These are phyloP conservation scores for Kwoniella pini DNA, from an alignment of 768 basidiomycete genomes.

Conservation along the genomic window DNA sequence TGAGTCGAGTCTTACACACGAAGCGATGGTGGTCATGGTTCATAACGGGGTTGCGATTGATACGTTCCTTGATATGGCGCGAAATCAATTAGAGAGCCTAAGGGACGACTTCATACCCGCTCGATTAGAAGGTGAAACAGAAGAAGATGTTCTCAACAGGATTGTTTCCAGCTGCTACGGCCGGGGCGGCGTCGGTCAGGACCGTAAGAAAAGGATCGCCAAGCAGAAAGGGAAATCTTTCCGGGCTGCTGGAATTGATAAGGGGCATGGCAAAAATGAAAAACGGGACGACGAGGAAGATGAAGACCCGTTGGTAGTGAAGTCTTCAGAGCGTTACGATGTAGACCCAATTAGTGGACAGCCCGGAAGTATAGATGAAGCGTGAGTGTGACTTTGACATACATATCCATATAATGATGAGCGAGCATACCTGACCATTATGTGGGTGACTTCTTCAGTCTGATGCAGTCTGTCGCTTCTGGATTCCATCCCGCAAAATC, in stretches of 20 bases:
- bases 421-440: too few relatives aligned
- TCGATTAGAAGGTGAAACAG: constrained; percentile 19
- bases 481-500: constrained; percentile 35
- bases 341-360: constrained; percentile 35
- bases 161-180: constrained; percentile 22
- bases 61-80: constrained; percentile 21
- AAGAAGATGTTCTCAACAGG: constrained; percentile 21
- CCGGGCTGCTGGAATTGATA: constrained; percentile 27
- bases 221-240: constrained; percentile 20
- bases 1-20: constrained; percentile 28
- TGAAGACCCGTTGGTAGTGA: constrained; percentile 10
- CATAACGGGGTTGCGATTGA: constrained; percentile 34
- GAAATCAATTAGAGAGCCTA: constrained; percentile 24
- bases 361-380: constrained; percentile 35
- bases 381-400: constrained; percentile 27
- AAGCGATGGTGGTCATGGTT: constrained; percentile 37
- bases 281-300: constrained; percentile 11
- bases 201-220: constrained; percentile 30
- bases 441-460: constrained; percentile 23
- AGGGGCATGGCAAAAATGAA: constrained; percentile 9
- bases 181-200: constrained; percentile 34
- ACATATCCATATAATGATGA: background rate
- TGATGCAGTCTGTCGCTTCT: constrained; percentile 25
- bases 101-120: constrained; percentile 18
- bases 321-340: constrained; percentile 18